Evolutionary conservation across 306 rosid species (phyloP).

Genomic region (Begonia loranthoides): DNA sequence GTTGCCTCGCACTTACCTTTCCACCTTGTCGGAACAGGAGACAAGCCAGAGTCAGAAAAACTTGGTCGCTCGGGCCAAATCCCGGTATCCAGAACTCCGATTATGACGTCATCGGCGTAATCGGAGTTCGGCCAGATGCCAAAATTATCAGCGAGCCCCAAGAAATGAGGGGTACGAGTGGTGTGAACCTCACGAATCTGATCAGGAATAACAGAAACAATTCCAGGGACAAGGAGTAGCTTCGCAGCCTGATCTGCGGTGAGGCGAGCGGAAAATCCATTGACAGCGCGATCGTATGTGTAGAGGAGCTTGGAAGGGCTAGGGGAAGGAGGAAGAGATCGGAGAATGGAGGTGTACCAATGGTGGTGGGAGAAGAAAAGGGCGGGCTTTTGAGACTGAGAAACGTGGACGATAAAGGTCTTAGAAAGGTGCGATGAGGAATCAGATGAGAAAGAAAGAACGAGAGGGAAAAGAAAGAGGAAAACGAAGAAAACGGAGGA

Average conservation of each 20-base stretch:
- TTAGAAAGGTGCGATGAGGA: constrained; percentile 21
- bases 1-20: constrained; percentile 38
- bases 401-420: constrained; percentile 66
- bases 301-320: constrained; percentile 45
- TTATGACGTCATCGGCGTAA: constrained; percentile 47
- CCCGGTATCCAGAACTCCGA: constrained; percentile 72
- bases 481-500: constrained; percentile 6
- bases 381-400: constrained; percentile 34
- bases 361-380: constrained; percentile 40
- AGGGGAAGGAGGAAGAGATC: constrained; percentile 51
- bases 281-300: constrained; percentile 36
- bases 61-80: constrained; percentile 71
- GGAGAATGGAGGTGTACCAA: constrained; percentile 61
- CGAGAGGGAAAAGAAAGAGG: constrained; percentile 5
- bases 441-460: constrained; percentile 9
- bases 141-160: constrained; percentile 39
- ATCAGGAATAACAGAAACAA: constrained; percentile 58
- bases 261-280: constrained; percentile 66
- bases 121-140: constrained; percentile 53
- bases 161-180: constrained; percentile 50
- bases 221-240: constrained; percentile 20
- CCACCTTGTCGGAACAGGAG: constrained; percentile 38
- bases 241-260: constrained; percentile 29
- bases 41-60: constrained; percentile 35
- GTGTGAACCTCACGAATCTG: constrained; percentile 63